Percentiles rank a stretch among this genome's conserved stretches.
Conservation (phyloP, 2,329 filamentous ascomycete genomes). For the Diaporthe sp. region DNA sequence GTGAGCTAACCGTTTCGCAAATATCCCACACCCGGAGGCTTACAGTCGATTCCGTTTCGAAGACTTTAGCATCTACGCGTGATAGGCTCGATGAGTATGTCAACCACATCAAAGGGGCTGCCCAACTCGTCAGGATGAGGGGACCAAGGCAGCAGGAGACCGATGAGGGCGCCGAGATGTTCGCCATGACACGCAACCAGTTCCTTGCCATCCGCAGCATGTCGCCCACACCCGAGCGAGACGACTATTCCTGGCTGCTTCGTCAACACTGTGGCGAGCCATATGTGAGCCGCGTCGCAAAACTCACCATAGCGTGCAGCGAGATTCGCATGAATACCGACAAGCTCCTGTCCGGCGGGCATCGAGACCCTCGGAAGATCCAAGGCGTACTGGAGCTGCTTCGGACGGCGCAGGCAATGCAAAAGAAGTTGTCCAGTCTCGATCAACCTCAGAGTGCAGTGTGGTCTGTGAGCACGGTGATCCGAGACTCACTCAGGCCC, state of each 20-base stretch:
- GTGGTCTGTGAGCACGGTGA: slow-evolving; percentile 26
- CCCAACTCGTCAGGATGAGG: slow-evolving; percentile 44
- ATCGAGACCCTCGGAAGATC: slow-evolving; percentile 34
- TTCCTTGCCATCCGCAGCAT: slow-evolving; percentile 44
- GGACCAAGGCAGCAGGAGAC: slow-evolving; percentile 42
- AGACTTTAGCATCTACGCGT: slow-evolving; percentile 43
- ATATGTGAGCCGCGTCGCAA: slow-evolving; percentile 41
- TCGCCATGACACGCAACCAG: slow-evolving; percentile 45
- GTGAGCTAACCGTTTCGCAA: background rate
- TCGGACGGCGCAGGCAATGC: slow-evolving; percentile 31
- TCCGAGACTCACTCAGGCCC: background rate
- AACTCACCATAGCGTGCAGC: slow-evolving; percentile 44
- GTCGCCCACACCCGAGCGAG: slow-evolving; percentile 41
- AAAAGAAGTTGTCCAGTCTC: slow-evolving; percentile 26
- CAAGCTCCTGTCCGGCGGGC: slow-evolving; percentile 83
- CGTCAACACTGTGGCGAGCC: slow-evolving; percentile 43
- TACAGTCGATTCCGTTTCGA: background rate
- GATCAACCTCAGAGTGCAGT: slow-evolving; percentile 27
- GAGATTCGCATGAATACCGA: slow-evolving; percentile 53
- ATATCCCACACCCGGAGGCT: background rate
- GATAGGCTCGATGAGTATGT: slow-evolving; percentile 43
- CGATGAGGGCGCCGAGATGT: slow-evolving; percentile 45
- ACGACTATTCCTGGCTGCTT: slow-evolving; percentile 45
- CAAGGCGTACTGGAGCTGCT: slow-evolving; percentile 23
- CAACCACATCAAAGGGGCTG: slow-evolving; percentile 45